Base-by-base conservation (phyloP, 2,329 filamentous ascomycete species). In the Talaromyces islandicus region DNA sequence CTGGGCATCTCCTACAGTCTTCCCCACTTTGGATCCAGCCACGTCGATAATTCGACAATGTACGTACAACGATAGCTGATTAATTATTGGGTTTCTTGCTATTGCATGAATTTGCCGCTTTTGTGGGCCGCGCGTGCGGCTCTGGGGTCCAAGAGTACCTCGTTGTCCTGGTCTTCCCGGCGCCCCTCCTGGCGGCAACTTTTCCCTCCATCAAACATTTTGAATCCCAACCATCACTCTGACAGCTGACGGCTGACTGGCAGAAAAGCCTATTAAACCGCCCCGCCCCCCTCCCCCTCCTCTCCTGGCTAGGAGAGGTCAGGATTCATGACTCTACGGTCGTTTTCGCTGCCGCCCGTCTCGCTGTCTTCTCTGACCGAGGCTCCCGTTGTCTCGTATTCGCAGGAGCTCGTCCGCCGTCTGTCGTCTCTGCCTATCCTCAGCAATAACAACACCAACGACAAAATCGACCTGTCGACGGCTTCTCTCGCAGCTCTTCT, bases 371-470 rank as follows among this genome's bases (percentile, higher is more conserved):
- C 70, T 58, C 66, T 75, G 59, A 52, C 48, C 19, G 70, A 76
- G 70, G 74, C 73, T 67, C 74, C 72, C 63, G 69, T n/a, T n/a
- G n/a, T 73, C 62, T 68, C 71, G 41, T 76, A 77, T 62, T 60
- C 76, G 38, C 68, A 72, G 55, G 66, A 70, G 50, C 65, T 74
- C 54, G 68, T 71, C 62, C 70, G 68, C 59, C 72, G 67, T 60
- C 62, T 73, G 51, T 66, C 68, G 46, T 64, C 68, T 7, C 25
- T 52, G 12, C 14, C 48, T 7, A 7, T 29, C 10, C 29, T 29
- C 11, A 52, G 5, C 41, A 24, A 19, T 7, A 11, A 2, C n/a
- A 46, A 24, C 19, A 11, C 1, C n/a, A 46, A 24, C 19, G 24
- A 6, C 19, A 46, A 41, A 7, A 17, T 4, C 19, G 19, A 25